phyloP scores from a whole-genome alignment of 2,329 filamentous ascomycete species.

The Botrytis squamosa region DNA sequence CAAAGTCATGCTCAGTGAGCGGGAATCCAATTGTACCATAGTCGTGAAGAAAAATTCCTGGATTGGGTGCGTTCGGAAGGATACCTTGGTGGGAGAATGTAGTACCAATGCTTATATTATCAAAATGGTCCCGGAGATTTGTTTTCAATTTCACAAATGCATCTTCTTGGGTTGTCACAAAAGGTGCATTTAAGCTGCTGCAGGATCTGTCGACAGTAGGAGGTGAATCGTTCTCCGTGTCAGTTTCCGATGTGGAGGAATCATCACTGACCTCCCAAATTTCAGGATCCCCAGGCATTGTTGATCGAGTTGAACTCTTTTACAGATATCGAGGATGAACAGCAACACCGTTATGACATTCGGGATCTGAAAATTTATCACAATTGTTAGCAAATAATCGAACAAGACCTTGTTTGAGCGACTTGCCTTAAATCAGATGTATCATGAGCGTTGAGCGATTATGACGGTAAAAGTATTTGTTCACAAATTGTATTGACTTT shows the following conservation, averaged over 20 bases:
- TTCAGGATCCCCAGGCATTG: background rate
- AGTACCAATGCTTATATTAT: background rate
- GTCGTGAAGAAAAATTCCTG: background rate
- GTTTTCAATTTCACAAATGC: background rate
- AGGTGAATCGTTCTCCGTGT: background rate
- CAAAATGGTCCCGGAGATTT: background rate
- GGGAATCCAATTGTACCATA: background rate
- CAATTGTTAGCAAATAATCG: background rate
- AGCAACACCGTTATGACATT: background rate
- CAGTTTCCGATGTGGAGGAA: background rate
- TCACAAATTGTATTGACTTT: background rate
- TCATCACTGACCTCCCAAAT: constrained; percentile 12
- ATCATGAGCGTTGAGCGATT: background rate
- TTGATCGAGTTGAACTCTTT: background rate
- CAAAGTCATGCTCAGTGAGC: background rate
- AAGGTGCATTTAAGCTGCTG: background rate
- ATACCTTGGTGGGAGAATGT: background rate
- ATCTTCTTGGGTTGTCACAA: background rate
- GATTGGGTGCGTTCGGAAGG: background rate
- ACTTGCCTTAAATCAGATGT: background rate
- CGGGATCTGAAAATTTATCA: background rate
- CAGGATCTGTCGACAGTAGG: background rate
- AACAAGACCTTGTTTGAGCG: background rate
- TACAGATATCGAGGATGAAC: background rate
- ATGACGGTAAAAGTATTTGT: background rate